Evolutionary conservation across 2,329 filamentous ascomycete species (phyloP).

Genomic region (Incumbomyces lentus): DNA sequence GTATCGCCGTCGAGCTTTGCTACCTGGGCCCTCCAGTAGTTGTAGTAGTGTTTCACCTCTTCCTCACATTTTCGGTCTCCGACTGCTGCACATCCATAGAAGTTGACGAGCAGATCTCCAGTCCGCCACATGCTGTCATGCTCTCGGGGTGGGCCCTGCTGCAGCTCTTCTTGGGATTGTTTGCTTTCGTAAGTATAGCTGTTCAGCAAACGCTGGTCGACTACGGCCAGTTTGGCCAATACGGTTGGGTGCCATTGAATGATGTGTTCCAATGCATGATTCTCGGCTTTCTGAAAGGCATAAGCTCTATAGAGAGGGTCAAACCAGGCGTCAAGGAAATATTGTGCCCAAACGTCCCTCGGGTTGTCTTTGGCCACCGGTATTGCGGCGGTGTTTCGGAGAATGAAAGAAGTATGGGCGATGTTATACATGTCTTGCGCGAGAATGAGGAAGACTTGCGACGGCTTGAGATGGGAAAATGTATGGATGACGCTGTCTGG

Average conservation of each 20-base stretch:
- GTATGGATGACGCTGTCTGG: constrained; percentile 97
- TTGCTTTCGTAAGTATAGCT: constrained; percentile 50
- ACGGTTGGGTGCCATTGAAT: constrained; percentile 96
- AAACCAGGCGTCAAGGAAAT: constrained; percentile 91
- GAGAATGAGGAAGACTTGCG: constrained; percentile 70
- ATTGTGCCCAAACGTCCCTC: constrained; percentile 83
- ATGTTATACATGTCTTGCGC: constrained; percentile 78
- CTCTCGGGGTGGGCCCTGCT: constrained; percentile 10
- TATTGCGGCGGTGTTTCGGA: constrained; percentile 38
- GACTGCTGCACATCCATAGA: constrained; percentile 58
- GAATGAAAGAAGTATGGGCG: constrained; percentile 63
- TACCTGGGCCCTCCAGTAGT: constrained; percentile 30
- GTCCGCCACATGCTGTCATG: constrained; percentile 60
- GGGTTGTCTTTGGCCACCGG: constrained; percentile 2
- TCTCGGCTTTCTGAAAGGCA: constrained; percentile 92
- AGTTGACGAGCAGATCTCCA: constrained; percentile 74
- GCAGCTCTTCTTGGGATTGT: neutral
- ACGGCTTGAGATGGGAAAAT: constrained; percentile 66
- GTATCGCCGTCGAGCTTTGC: neutral
- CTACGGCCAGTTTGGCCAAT: constrained; percentile 73
- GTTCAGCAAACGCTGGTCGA: constrained; percentile 79
- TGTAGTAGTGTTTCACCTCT: constrained; percentile 52
- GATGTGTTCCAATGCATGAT: constrained; percentile 80
- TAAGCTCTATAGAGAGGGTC: constrained; percentile 88
- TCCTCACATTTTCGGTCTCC: constrained; percentile 55